A percentile compares a stretch with the other conserved stretches of the same genome.
Conservation (phyloP, 352 stramenopile species). For the Phytophthora quininea region DNA sequence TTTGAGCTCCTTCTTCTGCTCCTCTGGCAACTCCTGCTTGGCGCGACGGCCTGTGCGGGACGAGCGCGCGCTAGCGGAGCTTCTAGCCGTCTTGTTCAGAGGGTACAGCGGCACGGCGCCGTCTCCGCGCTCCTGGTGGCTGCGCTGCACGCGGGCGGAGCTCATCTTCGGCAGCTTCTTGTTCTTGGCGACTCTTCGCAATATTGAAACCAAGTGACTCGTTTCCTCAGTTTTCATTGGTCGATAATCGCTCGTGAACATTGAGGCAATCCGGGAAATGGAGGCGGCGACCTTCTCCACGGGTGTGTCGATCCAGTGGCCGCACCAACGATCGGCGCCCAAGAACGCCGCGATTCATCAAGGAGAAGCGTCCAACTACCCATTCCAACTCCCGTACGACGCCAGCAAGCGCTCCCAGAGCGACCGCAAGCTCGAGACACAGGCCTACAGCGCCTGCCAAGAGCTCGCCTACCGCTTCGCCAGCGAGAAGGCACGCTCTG, state of each 20-base stretch:
- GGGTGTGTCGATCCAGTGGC: slow-evolving; percentile 59
- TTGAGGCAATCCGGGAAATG: slow-evolving; percentile 23
- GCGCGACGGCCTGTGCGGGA: slow-evolving; percentile 35
- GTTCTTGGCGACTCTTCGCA: slow-evolving; percentile 23
- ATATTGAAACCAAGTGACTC: slow-evolving; percentile 17
- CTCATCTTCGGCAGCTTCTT: slow-evolving; percentile 22
- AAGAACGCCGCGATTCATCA: neutral
- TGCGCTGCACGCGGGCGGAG: slow-evolving; percentile 33
- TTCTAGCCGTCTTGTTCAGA: slow-evolving; percentile 21
- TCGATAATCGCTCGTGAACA: slow-evolving; percentile 4
- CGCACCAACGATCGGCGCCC: slow-evolving; percentile 8
- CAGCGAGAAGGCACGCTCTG: slow-evolving; percentile 53
- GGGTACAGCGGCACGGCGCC: slow-evolving; percentile 30
- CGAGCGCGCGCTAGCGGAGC: slow-evolving; percentile 10
- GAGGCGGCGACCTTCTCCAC: slow-evolving; percentile 56
- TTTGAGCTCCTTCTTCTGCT: slow-evolving; percentile 90
- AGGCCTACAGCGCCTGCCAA: slow-evolving; percentile 54
- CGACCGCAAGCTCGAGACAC: slow-evolving; percentile 30
- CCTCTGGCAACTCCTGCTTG: slow-evolving; percentile 77
- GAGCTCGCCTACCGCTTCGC: slow-evolving; percentile 75
- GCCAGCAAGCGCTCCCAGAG: slow-evolving; percentile 1
- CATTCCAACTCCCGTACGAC: slow-evolving; percentile 32
- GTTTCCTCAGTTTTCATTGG: slow-evolving; percentile 22
- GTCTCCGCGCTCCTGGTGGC: slow-evolving; percentile 36
- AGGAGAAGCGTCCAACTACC: slow-evolving; percentile 3